Conservation (phyloP, 768 basidiomycete genomes). For the Guyanaporus albipodus region DNA sequence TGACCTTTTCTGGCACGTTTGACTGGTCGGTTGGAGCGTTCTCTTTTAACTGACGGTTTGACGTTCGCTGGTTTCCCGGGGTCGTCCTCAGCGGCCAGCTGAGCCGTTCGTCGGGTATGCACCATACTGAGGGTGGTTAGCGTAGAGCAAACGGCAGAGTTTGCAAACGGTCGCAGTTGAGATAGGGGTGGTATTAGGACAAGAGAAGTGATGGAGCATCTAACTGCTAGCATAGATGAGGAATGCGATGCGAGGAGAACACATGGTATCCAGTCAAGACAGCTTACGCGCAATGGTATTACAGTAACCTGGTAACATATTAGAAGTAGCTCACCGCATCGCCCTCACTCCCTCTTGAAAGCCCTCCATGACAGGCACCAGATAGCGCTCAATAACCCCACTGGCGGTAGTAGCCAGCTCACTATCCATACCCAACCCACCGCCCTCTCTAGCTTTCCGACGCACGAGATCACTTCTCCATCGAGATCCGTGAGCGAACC, state of each 20-base stretch:
- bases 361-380: slow-evolving; percentile 37
- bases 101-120: slow-evolving; percentile 20
- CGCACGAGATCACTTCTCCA: slow-evolving; percentile 37
- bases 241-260: too few species aligned
- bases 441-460: slow-evolving; percentile 40
- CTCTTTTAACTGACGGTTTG: neutral
- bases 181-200: neutral
- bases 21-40: slow-evolving; percentile 1
- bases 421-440: slow-evolving; percentile 55
- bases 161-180: neutral
- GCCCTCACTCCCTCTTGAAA: slow-evolving; percentile 19
- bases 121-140: slow-evolving; percentile 17
- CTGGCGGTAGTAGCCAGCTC: slow-evolving; percentile 59
- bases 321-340: too few species aligned
- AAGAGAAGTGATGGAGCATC: neutral
- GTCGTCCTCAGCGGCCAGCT: neutral
- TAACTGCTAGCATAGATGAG: neutral
- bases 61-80: neutral
- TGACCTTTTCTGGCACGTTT: slow-evolving; percentile 15
- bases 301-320: neutral
- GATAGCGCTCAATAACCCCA: slow-evolving; percentile 46
- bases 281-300: too few species aligned
- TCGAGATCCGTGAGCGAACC: slow-evolving; percentile 68
- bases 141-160: neutral
- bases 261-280: neutral